Base-by-base conservation (phyloP, 768 basidiomycete genomes). In the Leccinum sublutescens region DNA sequence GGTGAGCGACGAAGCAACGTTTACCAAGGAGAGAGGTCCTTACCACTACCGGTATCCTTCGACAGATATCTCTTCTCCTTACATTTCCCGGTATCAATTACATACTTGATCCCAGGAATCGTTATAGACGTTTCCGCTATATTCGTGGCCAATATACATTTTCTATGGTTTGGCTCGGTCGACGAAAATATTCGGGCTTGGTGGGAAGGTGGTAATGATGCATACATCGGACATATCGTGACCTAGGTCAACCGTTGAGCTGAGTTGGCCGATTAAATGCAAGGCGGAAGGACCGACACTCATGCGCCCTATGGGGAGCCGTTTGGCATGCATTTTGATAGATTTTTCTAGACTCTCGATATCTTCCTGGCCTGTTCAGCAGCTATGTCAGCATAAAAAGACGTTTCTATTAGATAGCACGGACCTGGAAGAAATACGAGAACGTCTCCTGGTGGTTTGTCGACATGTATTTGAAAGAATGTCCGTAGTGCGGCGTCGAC, bases 101-200 rank as follows among this genome's bases (percentile, higher is more conserved):
- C 95, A 72, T 92, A 98, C 67, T 85, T 89, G 57, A 99, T 87
- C 0, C 95, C 95, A 3, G 95, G 94, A 68, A 99, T 97, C 14
- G 97, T 98, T 70, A 99, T 93, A 12, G 91, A 93, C 0, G 97
- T 98, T 74, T 99, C 97, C 11, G 97, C 97, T 59, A 99, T 95
- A 74, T 98, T 99, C 17, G 97, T 99, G 2, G 97, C 89, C 40
- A 99, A 79, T 62, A 99, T 93, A 74, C 95, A 91, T 74, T 98
- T 95, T 57, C 97, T 85, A 2, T 83, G 84, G 54, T 85, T 81
- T 1, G 82, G 69, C 14, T 89, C 85, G 0, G 91, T 75, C 1
- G 85, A 75, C 0, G 74, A 68, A 74, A 98, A 98, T 50, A 91
- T 91, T 68, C 85, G 85, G 48, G 84, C 75, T 74, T 97, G 95